Base-by-base conservation (phyloP, 768 basidiomycete genomes). In the Flagelloscypha sp. region DNA sequence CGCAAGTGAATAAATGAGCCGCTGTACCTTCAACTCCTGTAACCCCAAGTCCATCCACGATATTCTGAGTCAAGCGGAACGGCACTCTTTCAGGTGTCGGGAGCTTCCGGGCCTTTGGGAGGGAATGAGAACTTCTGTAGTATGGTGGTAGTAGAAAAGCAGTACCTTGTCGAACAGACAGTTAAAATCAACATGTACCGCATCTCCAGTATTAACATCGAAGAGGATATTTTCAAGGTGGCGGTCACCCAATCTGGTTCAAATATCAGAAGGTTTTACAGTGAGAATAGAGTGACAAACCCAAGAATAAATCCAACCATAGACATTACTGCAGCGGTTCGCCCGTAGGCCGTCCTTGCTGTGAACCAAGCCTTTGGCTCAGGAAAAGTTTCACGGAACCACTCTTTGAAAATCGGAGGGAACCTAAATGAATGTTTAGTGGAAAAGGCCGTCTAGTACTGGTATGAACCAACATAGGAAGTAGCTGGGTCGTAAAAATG, bases 221-320 rank as follows among this genome's bases (percentile, higher is more conserved):
- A 98, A 74, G 10, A 99, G 67, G 32, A 98, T 97, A 52, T 99
- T 99, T 60, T 98, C 94, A 48, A 83, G 79, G 53, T 99, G 95
- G 25, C 95, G 72, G 57, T 99, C 95, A 9, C 95, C 95, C n/a
- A 99, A 68, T n/a, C 93, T 94, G 33, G 22, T 18, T 24, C 22
- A 21, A 5, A 15, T 22, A 17, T 23, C 25, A 34, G 24, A 30
- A 31, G 18, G 34, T n/a, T n/a, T n/a, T n/a, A 37, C 24, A 10
- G 10, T 19, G 17, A 35, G 17, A 6, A 27, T 16, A 36, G 21
- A n/a, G 41, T 30, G 2, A 53, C 79, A 36, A 44, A 94, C 90
- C 94, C 94, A 9, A 98, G 66, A 27, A 99, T 90, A 49, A 86
- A 94, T 8, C 95, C 95, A 15, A 98, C 86, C 86, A 99, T 98